A percentile compares a stretch with the other conserved stretches of the same genome.
These are phyloP conservation scores for Leccinum fallax DNA, from an alignment of 1,284 basidiomycete species.

Conservation along the genomic window DNA sequence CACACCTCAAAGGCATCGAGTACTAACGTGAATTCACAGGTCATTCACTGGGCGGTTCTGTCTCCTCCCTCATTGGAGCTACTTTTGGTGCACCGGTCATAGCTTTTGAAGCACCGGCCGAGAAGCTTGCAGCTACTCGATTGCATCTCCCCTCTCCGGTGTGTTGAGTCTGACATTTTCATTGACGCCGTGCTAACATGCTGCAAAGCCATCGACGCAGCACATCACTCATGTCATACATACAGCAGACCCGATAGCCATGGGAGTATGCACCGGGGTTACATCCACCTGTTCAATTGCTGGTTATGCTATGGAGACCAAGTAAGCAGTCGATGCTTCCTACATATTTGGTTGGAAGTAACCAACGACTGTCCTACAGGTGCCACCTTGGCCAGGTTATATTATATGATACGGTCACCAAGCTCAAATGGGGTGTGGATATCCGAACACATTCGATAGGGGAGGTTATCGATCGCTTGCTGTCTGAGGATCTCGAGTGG, in stretches of 20 bases:
- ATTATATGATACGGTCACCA: conserved; percentile 86
- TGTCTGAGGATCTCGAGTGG: conserved; percentile 70
- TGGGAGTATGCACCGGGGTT: conserved; percentile 64
- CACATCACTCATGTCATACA: conserved; percentile 74
- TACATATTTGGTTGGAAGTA: background rate
- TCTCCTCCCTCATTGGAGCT: conserved; percentile 78
- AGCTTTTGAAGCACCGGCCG: conserved; percentile 82
- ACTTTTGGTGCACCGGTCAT: conserved; percentile 87
- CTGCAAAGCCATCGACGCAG: conserved; percentile 50
- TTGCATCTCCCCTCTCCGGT: conserved; percentile 76
- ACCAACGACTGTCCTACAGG: conserved; percentile 37
- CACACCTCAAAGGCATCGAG: background rate
- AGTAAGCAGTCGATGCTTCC: conserved; percentile 30
- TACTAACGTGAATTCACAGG: conserved; percentile 37
- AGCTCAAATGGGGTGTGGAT: conserved; percentile 81
- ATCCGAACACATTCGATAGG: conserved; percentile 80
- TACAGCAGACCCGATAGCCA: conserved; percentile 71
- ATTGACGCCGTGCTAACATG: background rate
- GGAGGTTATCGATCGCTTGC: conserved; percentile 71
- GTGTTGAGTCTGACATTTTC: conserved; percentile 13
- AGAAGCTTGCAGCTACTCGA: conserved; percentile 70
- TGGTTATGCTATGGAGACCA: conserved; percentile 66
- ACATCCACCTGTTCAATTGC: conserved; percentile 58
- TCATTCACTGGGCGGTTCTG: conserved; percentile 72
- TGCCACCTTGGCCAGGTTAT: conserved; percentile 86